Conservation (phyloP, 1,284 basidiomycete genomes). For the Inonotus obliquus region DNA sequence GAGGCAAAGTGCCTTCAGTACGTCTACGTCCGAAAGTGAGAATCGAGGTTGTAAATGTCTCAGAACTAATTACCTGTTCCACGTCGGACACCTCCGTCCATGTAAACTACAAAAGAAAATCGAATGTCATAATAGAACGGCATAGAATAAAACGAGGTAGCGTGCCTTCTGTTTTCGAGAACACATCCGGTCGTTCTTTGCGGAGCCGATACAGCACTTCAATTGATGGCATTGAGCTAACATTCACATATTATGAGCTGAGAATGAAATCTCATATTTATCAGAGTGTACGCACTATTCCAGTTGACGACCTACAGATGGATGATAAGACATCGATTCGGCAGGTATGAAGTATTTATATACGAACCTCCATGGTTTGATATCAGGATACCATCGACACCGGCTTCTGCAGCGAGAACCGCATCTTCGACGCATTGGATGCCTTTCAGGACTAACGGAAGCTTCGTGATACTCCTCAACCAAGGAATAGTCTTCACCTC, state of each 20-base stretch:
- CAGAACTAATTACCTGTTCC: slow-evolving; percentile 59
- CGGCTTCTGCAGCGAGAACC: slow-evolving; percentile 82
- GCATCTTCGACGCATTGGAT: slow-evolving; percentile 83
- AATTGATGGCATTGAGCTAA: slow-evolving; percentile 62
- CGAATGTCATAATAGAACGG: background rate
- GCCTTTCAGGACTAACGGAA: slow-evolving; percentile 83
- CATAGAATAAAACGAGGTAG: background rate
- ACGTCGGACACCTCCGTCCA: slow-evolving; percentile 84
- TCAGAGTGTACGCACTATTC: slow-evolving; percentile 52
- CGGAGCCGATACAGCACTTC: slow-evolving; percentile 75
- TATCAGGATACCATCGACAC: slow-evolving; percentile 83
- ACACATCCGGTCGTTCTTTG: slow-evolving; percentile 70
- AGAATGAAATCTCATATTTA: slow-evolving; percentile 17
- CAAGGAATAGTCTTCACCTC: slow-evolving; percentile 64
- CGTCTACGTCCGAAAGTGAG: slow-evolving; percentile 42
- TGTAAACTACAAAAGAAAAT: slow-evolving; percentile 56
- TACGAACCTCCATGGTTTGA: slow-evolving; percentile 85
- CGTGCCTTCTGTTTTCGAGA: slow-evolving; percentile 63
- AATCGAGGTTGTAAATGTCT: slow-evolving; percentile 1
- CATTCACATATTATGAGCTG: background rate
- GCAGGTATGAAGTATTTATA: slow-evolving; percentile 16
- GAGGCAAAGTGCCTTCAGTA: slow-evolving; percentile 87
- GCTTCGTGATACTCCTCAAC: slow-evolving; percentile 67
- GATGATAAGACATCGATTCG: slow-evolving; percentile 23
- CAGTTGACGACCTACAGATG: slow-evolving; percentile 64